Evolutionary conservation across 2,329 filamentous ascomycete genomes (phyloP).

Genomic region (Verticillium nubilum): DNA sequence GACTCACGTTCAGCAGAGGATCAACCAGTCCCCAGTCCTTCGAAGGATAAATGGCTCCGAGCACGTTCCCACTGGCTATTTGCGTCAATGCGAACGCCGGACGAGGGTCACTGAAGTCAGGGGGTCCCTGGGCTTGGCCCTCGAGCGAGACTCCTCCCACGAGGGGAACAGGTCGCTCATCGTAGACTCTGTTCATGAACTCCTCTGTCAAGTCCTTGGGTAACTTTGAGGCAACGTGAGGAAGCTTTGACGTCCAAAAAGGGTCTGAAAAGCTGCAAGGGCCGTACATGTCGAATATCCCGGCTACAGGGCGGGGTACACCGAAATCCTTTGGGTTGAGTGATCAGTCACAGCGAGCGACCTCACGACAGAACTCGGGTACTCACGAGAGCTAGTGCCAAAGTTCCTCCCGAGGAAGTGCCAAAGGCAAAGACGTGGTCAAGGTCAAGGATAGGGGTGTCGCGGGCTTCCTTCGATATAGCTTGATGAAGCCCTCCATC

Average conservation of each 20-base stretch:
- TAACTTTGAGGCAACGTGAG: conserved; percentile 20
- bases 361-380: background rate
- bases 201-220: conserved; percentile 16
- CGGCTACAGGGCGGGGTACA: conserved; percentile 25
- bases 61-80: conserved; percentile 31
- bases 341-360: background rate
- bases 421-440: conserved; percentile 28
- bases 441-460: conserved; percentile 11
- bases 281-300: conserved; percentile 36
- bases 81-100: conserved; percentile 34
- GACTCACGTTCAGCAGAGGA: conserved; percentile 23
- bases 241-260: conserved; percentile 28
- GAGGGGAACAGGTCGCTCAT: conserved; percentile 28
- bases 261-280: conserved; percentile 29
- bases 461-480: conserved; percentile 14
- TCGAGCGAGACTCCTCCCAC: conserved; percentile 33
- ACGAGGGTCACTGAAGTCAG: conserved; percentile 28
- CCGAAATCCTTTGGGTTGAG: conserved; percentile 25
- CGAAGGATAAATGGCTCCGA: conserved; percentile 22
- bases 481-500: conserved; percentile 18
- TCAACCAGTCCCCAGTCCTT: conserved; percentile 23
- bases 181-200: conserved; percentile 29
- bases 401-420: conserved; percentile 27
- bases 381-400: conserved; percentile 29
- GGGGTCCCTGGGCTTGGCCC: conserved; percentile 26